Evolutionary conservation across 345 rosid species (phyloP).

Genomic region (thale cress (Arabidopsis thaliana)): DNA sequence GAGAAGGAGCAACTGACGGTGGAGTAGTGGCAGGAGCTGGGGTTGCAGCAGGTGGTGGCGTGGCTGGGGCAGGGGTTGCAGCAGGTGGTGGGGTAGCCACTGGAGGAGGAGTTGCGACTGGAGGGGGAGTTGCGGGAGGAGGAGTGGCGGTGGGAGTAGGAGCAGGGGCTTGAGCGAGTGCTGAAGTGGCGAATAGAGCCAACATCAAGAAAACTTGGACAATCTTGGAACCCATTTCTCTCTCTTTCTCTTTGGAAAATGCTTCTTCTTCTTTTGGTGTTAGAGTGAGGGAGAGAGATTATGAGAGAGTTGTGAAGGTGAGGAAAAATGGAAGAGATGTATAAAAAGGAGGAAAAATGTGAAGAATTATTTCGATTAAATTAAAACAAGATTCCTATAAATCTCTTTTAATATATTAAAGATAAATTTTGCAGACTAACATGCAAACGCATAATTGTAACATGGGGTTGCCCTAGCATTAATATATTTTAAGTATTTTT

Average conservation of each 20-base stretch:
- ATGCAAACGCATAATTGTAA: conserved; percentile 47
- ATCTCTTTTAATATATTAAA: conserved; percentile 24
- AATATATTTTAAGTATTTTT: neutral
- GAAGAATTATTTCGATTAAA: conserved; percentile 26
- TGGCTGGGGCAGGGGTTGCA: conserved; percentile 37
- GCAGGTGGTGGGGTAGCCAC: conserved; percentile 37
- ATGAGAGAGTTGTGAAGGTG: conserved; percentile 32
- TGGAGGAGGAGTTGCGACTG: conserved; percentile 20
- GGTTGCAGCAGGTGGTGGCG: conserved; percentile 41
- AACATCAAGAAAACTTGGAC: conserved; percentile 35
- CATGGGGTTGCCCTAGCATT: conserved; percentile 37
- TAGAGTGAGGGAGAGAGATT: conserved; percentile 30
- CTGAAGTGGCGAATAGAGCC: conserved; percentile 41
- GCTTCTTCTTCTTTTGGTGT: conserved; percentile 18
- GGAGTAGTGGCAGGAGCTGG: conserved; percentile 37
- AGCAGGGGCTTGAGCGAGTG: conserved; percentile 44
- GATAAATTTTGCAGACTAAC: conserved; percentile 30
- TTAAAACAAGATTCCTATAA: conserved; percentile 33
- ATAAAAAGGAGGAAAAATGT: conserved; percentile 30
- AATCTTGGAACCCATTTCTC: conserved; percentile 35
- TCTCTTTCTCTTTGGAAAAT: conserved; percentile 1
- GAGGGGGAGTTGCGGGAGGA: conserved; percentile 38
- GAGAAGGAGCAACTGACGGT: conserved; percentile 40
- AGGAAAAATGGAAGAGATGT: conserved; percentile 29
- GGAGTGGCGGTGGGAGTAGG: conserved; percentile 42